Percentiles rank a stretch among this genome's conserved stretches.
Evolutionary conservation across 768 basidiomycete genomes (phyloP).

Genomic region (Mycena indigotica): DNA sequence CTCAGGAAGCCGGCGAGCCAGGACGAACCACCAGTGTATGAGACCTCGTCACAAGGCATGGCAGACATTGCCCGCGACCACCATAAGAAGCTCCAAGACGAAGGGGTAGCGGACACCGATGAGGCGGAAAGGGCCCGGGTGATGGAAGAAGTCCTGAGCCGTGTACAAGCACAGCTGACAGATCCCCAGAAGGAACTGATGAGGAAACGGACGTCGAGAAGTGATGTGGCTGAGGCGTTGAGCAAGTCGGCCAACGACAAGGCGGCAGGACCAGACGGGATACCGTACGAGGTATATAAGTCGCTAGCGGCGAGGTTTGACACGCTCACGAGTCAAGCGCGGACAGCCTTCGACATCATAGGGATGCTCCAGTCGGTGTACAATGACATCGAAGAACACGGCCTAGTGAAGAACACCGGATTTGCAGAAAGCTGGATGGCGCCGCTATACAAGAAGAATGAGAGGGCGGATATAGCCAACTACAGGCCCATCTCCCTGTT

Average conservation of each 20-base stretch:
- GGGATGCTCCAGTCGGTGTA: not conserved
- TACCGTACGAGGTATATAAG: conserved; percentile 25
- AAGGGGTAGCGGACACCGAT: not conserved
- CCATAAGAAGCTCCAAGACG: conserved; percentile 1
- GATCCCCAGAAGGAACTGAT: not conserved
- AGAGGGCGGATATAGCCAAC: conserved; percentile 22
- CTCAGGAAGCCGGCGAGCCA: conserved; percentile 1
- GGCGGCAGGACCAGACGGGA: conserved; percentile 12
- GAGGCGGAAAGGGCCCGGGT: not conserved
- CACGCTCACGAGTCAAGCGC: not conserved
- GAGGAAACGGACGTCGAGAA: not conserved
- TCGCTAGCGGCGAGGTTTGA: not conserved
- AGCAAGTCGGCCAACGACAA: conserved; percentile 4
- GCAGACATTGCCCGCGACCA: conserved; percentile 1
- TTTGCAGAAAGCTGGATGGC: conserved; percentile 30
- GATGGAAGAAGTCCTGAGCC: not conserved
- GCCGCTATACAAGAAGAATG: conserved; percentile 36
- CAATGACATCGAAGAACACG: conserved; percentile 8
- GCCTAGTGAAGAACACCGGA: not conserved
- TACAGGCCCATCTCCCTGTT: conserved; percentile 28
- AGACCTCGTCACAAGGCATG: not conserved
- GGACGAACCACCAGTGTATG: not conserved
- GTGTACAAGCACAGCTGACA: not conserved
- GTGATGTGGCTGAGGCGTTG: conserved; percentile 5
- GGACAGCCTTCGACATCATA: conserved; percentile 9